A percentile compares a stretch with the other conserved stretches of the same genome.
These are phyloP conservation scores for Parmales sp. DNA, from an alignment of 108 stramenopile genomes.

Conservation along the genomic window DNA sequence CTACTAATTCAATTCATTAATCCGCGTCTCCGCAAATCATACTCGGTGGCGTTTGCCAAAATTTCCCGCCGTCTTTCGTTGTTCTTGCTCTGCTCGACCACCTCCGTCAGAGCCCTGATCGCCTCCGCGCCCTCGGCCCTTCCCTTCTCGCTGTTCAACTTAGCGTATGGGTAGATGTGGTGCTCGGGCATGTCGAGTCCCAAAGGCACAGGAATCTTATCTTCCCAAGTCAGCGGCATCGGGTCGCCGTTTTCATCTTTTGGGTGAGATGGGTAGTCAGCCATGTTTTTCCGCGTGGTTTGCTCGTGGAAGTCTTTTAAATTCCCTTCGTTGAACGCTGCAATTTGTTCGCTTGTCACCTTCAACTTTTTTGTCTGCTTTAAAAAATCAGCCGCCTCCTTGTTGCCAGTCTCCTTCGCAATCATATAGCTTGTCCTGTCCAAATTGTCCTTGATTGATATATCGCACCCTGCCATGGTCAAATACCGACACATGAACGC, in stretches of 20 bases:
- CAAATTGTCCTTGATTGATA: not conserved
- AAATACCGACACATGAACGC: not conserved
- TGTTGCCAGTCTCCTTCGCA: not conserved
- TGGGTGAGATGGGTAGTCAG: not conserved
- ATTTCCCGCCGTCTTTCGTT: not conserved
- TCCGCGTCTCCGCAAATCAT: not conserved
- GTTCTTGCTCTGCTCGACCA: not conserved
- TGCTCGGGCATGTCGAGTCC: not conserved
- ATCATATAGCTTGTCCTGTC: not conserved
- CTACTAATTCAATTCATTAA: not conserved
- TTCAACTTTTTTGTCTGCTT: too few relatives aligned
- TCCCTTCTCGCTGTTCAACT: not conserved
- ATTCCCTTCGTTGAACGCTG: not conserved
- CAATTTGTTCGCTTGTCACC: too few relatives aligned
- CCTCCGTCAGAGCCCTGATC: not conserved
- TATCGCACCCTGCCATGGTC: not conserved
- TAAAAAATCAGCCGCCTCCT: not conserved
- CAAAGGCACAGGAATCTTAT: not conserved
- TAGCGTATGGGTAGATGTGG: not conserved
- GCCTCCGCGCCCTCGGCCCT: not conserved
- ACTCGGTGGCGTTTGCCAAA: not conserved
- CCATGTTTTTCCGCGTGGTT: not conserved
- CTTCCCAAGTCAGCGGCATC: not conserved
- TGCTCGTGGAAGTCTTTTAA: not conserved
- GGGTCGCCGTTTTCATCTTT: not conserved